These are phyloP conservation scores for Metschnikowia vanudenii DNA, from an alignment of 805 yeast genomes.

Conservation along the genomic window DNA sequence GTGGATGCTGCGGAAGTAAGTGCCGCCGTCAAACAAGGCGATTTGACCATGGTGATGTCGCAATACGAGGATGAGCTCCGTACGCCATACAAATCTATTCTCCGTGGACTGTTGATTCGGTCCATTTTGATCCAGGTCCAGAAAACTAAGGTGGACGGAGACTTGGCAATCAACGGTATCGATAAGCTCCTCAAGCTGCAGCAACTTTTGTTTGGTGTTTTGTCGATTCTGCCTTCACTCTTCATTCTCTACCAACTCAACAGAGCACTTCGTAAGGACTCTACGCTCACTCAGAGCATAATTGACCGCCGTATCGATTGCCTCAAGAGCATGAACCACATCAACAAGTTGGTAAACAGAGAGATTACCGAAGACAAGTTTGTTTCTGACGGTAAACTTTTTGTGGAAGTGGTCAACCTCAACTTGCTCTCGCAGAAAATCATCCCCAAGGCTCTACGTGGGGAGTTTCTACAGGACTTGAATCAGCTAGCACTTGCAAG, in stretches of 20 bases:
- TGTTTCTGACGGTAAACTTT: constrained; percentile 49
- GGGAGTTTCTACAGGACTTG: constrained; percentile 63
- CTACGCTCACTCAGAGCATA: constrained; percentile 31
- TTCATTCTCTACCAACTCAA: constrained; percentile 52
- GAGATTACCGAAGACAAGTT: constrained; percentile 15
- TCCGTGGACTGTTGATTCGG: constrained; percentile 71
- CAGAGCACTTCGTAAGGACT: constrained; percentile 28
- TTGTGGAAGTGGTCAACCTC: constrained; percentile 64
- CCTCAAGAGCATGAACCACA: constrained; percentile 50
- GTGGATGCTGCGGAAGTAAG: constrained; percentile 34
- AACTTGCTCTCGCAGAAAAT: constrained; percentile 47
- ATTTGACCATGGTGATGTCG: constrained; percentile 74
- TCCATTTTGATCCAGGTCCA: constrained; percentile 88
- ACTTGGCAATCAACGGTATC: constrained; percentile 84
- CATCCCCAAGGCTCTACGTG: constrained; percentile 48
- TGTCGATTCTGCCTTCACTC: constrained; percentile 82
- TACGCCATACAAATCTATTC: constrained; percentile 59
- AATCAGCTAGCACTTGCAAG: constrained; percentile 45
- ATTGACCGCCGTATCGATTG: constrained; percentile 32
- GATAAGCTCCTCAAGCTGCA: constrained; percentile 87
- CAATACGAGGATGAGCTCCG: constrained; percentile 76
- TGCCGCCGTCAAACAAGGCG: constrained; percentile 62
- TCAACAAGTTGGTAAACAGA: constrained; percentile 50
- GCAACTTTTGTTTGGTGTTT: constrained; percentile 88
- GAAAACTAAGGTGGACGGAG: constrained; percentile 94